Base-by-base conservation (phyloP, 169 alveolate genomes). In the Fabrea salina region DNA sequence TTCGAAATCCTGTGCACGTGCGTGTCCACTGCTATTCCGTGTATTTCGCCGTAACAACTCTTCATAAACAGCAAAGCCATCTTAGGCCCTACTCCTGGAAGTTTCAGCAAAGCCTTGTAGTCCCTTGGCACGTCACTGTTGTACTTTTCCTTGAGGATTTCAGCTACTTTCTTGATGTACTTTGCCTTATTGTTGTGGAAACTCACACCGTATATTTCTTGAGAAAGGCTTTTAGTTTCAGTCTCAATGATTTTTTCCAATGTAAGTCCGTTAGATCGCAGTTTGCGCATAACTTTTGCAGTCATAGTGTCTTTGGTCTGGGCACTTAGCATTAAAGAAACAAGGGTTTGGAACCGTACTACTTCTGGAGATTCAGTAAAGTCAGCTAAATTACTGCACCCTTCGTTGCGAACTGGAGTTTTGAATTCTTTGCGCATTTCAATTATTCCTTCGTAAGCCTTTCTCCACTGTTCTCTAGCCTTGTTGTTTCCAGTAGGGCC, bases 81-180 rank as follows among this genome's bases (percentile, higher is more conserved):
- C 81, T 97, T 97, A 27, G 96, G 97, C 16, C 99, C 99, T 43
- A 97, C 94, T 13, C 99, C 99, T 27, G 97, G 98, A 11, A 97
- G 88, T 57, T 86, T 79, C 16, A 92, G 85, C 43, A 97, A 80
- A 30, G 84, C 97, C 57, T 96, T 96, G 54, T 85, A 84, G 40
- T 85, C 89, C 50, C 87, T 86, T 3, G 99, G 99, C 2, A 97
- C 96, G 58, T 89, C 93, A 7, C 97, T 98, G 27, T 93, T 88
- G 74, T 88, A 93, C 54, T 95, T 75, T 4, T 95, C 93, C 47
- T 86, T 75, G 11, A 97, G 79, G 13, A 91, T 92, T 67, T 91
- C 89, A 0, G 98, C 89, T 4, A 95, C 90, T 44, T 91, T 88
- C 72, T 96, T 94, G 25, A 97, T 83, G 79, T 94, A 91, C 66